These are phyloP conservation scores for Coniella lustricola DNA, from an alignment of 2,329 filamentous ascomycete genomes.

Conservation along the genomic window DNA sequence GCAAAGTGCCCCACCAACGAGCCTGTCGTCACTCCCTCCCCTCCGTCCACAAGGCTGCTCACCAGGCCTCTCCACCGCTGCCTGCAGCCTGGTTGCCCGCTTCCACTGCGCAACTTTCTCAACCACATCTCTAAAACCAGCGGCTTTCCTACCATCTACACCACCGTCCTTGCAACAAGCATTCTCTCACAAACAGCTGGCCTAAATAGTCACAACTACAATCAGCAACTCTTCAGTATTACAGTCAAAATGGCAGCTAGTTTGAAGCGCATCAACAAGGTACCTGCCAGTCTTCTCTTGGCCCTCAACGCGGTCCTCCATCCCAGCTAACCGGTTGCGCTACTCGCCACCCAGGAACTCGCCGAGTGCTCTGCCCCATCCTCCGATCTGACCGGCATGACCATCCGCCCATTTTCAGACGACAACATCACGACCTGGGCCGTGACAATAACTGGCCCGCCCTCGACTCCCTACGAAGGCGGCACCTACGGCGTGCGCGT, in stretches of 20 bases:
- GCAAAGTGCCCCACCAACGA: not conserved
- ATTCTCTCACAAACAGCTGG: not conserved
- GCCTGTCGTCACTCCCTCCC: not conserved
- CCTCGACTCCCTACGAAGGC: slow-evolving; percentile 45
- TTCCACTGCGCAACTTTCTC: not conserved
- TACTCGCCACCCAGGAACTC: not conserved
- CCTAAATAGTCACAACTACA: not conserved
- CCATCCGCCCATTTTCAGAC: slow-evolving; percentile 34
- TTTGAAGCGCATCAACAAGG: slow-evolving; percentile 38
- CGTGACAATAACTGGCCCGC: slow-evolving; percentile 39
- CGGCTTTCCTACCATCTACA: no score
- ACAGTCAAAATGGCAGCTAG: slow-evolving; percentile 7
- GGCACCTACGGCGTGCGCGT: slow-evolving; percentile 70
- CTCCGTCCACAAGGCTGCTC: not conserved
- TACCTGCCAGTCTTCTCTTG: no score
- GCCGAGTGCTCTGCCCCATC: not conserved
- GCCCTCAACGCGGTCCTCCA: no score
- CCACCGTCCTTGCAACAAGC: no score
- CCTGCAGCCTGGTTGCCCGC: not conserved
- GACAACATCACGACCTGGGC: slow-evolving; percentile 48
- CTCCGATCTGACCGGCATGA: slow-evolving; percentile 37
- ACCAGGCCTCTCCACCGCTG: not conserved
- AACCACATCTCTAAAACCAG: no score
- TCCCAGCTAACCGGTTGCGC: not conserved
- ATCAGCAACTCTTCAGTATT: not conserved